These are phyloP conservation scores for Aspergillus affinis DNA, from an alignment of 495 filamentous ascomycete species.

Conservation along the genomic window DNA sequence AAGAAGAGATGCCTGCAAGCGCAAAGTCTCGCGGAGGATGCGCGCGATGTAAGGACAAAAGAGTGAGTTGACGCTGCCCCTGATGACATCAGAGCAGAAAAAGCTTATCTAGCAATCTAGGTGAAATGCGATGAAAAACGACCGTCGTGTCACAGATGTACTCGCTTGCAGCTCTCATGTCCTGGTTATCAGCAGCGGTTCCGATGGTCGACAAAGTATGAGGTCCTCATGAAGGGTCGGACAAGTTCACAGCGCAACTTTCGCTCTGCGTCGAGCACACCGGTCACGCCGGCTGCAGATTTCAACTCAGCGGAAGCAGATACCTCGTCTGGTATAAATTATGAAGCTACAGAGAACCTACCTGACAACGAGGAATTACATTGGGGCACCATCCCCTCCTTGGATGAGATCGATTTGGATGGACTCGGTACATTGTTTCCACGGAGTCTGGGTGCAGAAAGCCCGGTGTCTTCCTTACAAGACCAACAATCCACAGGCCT, in stretches of 20 bases:
- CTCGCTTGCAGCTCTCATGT: neutral
- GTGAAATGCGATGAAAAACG: neutral
- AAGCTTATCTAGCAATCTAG: neutral
- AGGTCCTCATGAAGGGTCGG: constrained; percentile 3
- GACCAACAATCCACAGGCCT: neutral
- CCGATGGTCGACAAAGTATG: constrained; percentile 7
- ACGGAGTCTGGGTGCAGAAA: neutral
- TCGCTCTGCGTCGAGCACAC: neutral
- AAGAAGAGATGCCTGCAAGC: neutral
- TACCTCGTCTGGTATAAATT: neutral
- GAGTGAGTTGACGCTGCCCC: neutral
- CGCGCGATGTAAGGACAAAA: neutral
- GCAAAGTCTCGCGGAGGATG: neutral
- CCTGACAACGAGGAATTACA: neutral
- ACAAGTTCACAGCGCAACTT: neutral
- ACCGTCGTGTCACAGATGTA: neutral
- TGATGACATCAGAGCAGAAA: neutral
- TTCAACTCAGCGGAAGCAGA: neutral
- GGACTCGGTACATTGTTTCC: neutral
- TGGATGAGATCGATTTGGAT: neutral
- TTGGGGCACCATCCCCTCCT: neutral
- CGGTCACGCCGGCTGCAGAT: neutral
- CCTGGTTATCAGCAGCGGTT: constrained; percentile 1
- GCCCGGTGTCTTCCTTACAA: neutral
- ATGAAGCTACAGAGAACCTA: neutral